phyloP scores from a whole-genome alignment of 192 early-diverging fungal species.

The Coemansia javaensis region DNA sequence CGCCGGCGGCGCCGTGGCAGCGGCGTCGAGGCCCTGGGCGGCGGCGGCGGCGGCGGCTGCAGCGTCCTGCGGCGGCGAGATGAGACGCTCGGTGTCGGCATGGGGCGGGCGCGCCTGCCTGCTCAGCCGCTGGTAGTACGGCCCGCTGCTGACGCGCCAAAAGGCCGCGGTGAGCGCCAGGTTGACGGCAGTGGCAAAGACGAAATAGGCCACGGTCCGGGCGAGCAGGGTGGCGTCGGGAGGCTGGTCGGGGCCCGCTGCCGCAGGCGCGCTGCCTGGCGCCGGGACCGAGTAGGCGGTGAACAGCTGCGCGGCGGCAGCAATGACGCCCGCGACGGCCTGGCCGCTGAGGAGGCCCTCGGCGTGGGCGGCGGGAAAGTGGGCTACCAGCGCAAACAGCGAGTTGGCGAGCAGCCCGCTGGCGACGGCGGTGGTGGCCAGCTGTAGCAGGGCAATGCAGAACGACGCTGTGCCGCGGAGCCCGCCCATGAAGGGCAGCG shows the following conservation, averaged over 20 bases:
- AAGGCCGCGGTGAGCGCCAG: slow-evolving; percentile 27
- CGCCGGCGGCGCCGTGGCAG: neutral
- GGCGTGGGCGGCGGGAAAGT: slow-evolving; percentile 61
- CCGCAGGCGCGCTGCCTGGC: neutral
- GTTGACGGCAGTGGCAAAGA: slow-evolving; percentile 32
- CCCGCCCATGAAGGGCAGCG: slow-evolving; percentile 47
- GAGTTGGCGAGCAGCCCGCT: slow-evolving; percentile 64
- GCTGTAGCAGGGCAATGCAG: slow-evolving; percentile 55
- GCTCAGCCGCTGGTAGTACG: slow-evolving; percentile 42
- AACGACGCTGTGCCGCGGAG: slow-evolving; percentile 58
- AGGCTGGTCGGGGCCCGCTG: neutral
- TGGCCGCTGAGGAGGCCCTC: slow-evolving; percentile 70
- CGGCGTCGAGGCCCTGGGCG: neutral
- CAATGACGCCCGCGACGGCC: slow-evolving; percentile 62
- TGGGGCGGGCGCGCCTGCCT: slow-evolving; percentile 16
- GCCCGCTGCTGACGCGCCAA: slow-evolving; percentile 18
- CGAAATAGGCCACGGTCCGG: slow-evolving; percentile 46
- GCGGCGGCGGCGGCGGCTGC: neutral
- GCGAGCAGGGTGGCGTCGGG: slow-evolving; percentile 11
- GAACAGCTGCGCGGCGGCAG: slow-evolving; percentile 59
- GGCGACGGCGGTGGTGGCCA: slow-evolving; percentile 54
- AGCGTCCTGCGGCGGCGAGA: slow-evolving; percentile 15
- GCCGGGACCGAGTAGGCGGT: slow-evolving; percentile 49
- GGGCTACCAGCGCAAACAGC: slow-evolving; percentile 66
- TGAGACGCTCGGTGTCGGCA: slow-evolving; percentile 19